Percentiles rank a stretch among this genome's conserved stretches.
These are phyloP conservation scores for Backusella morwellensis DNA, from an alignment of 192 early-diverging fungal species.

Conservation along the genomic window DNA sequence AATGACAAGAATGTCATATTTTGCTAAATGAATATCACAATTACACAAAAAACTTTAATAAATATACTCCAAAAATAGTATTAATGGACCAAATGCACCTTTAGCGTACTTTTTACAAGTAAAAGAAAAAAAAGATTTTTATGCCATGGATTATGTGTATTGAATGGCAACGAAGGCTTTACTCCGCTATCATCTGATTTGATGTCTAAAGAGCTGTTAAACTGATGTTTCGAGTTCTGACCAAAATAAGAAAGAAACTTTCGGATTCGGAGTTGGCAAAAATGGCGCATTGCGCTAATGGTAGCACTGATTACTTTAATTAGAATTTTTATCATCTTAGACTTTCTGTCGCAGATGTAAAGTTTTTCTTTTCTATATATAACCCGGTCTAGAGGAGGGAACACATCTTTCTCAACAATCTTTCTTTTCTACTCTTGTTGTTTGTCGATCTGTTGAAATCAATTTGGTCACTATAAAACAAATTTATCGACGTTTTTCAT, in stretches of 20 bases:
- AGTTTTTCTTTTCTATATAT: not conserved
- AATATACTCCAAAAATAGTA: too few relatives aligned
- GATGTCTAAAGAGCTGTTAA: not conserved
- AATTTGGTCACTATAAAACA: not conserved
- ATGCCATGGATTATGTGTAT: too few relatives aligned
- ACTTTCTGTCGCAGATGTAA: not conserved
- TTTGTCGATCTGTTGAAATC: not conserved
- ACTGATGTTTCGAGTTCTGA: not conserved
- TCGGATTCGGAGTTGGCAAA: conserved; percentile 6
- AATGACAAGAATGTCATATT: too few relatives aligned
- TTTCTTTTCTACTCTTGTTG: not conserved
- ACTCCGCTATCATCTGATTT: conserved; percentile 1
- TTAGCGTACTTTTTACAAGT: too few relatives aligned
- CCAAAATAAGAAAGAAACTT: not conserved
- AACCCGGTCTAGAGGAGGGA: not conserved
- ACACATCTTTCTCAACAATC: not conserved
- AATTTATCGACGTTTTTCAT: not conserved
- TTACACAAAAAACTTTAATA: too few relatives aligned
- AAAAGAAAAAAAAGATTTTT: too few relatives aligned
- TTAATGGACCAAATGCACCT: too few relatives aligned
- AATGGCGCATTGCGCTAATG: not conserved
- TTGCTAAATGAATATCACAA: too few relatives aligned
- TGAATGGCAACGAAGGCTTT: too few relatives aligned
- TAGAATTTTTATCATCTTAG: not conserved
- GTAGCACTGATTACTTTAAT: not conserved